Evolutionary conservation across 2,329 filamentous ascomycete species (phyloP).

Genomic region (Fonsecaea monophora): DNA sequence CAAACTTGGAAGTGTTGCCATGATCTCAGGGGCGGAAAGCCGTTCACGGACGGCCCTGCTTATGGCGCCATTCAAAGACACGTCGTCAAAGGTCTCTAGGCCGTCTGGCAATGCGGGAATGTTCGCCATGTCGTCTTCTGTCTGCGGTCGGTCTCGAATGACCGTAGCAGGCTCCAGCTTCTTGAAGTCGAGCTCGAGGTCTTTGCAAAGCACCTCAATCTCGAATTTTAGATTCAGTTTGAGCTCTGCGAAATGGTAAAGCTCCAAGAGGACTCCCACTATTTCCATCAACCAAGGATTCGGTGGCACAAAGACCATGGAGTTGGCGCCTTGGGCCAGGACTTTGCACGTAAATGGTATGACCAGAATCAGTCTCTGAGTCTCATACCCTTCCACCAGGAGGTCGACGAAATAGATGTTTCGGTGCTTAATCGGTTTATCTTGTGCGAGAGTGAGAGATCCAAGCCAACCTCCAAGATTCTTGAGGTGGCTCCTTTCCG

Average conservation of each 20-base stretch:
- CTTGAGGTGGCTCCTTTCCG: conserved; percentile 86
- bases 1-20: conserved; percentile 82
- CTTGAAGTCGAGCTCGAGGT: conserved; percentile 89
- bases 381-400: conserved; percentile 90
- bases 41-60: conserved; percentile 71
- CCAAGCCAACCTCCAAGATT: conserved; percentile 95
- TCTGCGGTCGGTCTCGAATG: conserved; percentile 69
- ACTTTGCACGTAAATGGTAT: conserved; percentile 99
- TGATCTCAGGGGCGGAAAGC: conserved; percentile 77
- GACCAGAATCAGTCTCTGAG: conserved; percentile 85
- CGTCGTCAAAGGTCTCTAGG: conserved; percentile 80
- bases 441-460: conserved; percentile 86
- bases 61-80: conserved; percentile 74
- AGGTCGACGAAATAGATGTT: conserved; percentile 98
- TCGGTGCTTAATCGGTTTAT: conserved; percentile 93
- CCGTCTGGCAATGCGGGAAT: conserved; percentile 72
- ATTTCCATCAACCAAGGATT: conserved; percentile 99
- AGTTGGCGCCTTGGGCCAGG: conserved; percentile 80
- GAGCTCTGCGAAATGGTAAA: conserved; percentile 90
- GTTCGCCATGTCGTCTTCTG: conserved; percentile 54
- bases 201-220: conserved; percentile 96
- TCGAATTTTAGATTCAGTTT: conserved; percentile 98
- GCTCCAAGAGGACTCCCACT: conserved; percentile 84
- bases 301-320: conserved; percentile 88
- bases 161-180: conserved; percentile 85